Evolutionary conservation across 75 land plant species (phyloP), one percentile per base, ranked within the genome.

Genomic region (Cunninghamia lanceolata): DNA sequence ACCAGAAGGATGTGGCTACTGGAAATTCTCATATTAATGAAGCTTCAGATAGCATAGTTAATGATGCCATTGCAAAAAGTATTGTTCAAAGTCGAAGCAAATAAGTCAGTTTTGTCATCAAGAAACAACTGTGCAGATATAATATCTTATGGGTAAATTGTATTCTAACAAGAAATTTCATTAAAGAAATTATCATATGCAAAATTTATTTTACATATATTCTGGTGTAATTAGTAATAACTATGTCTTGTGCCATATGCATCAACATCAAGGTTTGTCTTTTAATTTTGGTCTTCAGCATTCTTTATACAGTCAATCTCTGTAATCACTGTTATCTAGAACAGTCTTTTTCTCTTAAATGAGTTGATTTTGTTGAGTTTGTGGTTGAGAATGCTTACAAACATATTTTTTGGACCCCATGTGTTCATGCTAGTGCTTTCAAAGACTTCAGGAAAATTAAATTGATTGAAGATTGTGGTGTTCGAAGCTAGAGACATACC

Each of bases 41-140:
- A 80, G n/a, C 82, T 45, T 80, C 50, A 40, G 46, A 80, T 45
- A 21, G 82, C 82, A 45, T 43, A 45, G 82, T 45, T 43, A 47
- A 80, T 45, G 82, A 80, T 13, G 32, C 50, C 1, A n/a, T 14
- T 19, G 52, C 32, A n/a, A 80, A 45, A 11, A 80, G 47, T 45
- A 80, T 10, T 28, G 52, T 45, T 80, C 80, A 80, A 80, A 52
- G 42, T n/a, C 45, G 82, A 80, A n/a, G 30, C 25, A 45, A 80
- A 28, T 13, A 77, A 40, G 11, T 40, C 42, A 45, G 50, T 80
- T 80, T n/a, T 80, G 32, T 80, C 28, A 77, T 25, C 28, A 40
- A 77, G 17, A 77, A 35, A 39, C 28, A 40, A 19, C 40, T 9
- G 19, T 45, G 30, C 30, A 80, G 32, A 80, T 10, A 19, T 45